Percentiles rank a stretch among this genome's conserved stretches.
phyloP scores from a whole-genome alignment of 495 filamentous ascomycete species.

The Penicillium mononematosum region DNA sequence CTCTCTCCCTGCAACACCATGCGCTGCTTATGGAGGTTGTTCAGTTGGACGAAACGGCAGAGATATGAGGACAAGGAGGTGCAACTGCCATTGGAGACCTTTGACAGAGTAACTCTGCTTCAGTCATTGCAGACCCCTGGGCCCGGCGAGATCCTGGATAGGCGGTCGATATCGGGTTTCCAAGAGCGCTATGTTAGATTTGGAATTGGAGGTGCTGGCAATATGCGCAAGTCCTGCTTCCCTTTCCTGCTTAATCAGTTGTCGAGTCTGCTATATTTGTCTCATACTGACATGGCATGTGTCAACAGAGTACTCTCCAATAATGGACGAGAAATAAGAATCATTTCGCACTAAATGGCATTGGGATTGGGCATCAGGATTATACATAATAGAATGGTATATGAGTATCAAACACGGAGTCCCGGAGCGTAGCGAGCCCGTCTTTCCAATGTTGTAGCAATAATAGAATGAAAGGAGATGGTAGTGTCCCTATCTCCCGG shows the following conservation, averaged over 20 bases:
- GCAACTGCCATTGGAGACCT: conserved; percentile 10
- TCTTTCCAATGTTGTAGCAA: background rate
- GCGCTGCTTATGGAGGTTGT: conserved; percentile 20
- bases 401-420: no score
- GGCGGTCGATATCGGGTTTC: background rate
- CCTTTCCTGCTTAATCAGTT: background rate
- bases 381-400: background rate
- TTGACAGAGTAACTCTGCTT: conserved; percentile 6
- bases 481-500: background rate
- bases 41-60: conserved; percentile 21
- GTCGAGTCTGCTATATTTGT: background rate
- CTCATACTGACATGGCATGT: conserved; percentile 5
- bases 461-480: background rate
- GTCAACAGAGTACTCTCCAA: conserved; percentile 13
- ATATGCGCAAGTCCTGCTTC: conserved; percentile 35
- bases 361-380: background rate
- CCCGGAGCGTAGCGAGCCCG: background rate
- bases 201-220: conserved; percentile 44
- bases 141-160: background rate
- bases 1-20: conserved; percentile 6
- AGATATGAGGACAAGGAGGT: conserved; percentile 17
- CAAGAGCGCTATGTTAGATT: conserved; percentile 37
- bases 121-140: conserved; percentile 14
- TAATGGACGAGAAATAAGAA: conserved; percentile 15
- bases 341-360: conserved; percentile 9